Evolutionary conservation across 2,329 filamentous ascomycete genomes (phyloP).

Genomic region (Cytospora piceicola): DNA sequence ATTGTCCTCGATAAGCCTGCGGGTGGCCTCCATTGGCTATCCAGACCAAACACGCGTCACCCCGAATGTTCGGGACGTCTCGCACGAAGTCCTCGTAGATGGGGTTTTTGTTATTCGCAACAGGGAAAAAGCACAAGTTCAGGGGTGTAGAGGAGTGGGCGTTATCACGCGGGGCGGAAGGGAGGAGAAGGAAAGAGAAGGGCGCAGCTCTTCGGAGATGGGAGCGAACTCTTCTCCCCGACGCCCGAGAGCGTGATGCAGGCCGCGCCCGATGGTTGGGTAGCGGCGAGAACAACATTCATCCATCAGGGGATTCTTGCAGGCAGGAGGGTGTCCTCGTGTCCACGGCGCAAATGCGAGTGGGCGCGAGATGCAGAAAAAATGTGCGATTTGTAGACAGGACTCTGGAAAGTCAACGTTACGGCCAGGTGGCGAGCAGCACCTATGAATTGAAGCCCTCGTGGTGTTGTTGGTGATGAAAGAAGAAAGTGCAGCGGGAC

Average conservation of each 20-base stretch:
- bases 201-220: neutral
- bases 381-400: neutral
- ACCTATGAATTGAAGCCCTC: neutral
- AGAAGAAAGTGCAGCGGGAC: neutral
- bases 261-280: neutral
- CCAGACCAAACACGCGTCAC: neutral
- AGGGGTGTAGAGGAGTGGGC: neutral
- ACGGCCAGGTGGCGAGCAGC: neutral
- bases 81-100: slow-evolving; percentile 6
- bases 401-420: neutral
- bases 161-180: neutral
- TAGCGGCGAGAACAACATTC: neutral
- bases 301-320: neutral
- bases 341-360: slow-evolving; percentile 4
- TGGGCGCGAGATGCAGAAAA: neutral
- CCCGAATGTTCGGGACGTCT: slow-evolving; percentile 1
- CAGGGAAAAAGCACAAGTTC: neutral
- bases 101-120: neutral
- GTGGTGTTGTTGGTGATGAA: neutral
- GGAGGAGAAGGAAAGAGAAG: neutral
- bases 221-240: neutral
- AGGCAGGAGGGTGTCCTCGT: slow-evolving; percentile 22
- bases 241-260: neutral
- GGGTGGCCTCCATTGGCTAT: slow-evolving; percentile 15
- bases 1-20: slow-evolving; percentile 21